phyloP scores from a whole-genome alignment of 805 yeast genomes.

The Saccharomycodes ludwigii region DNA sequence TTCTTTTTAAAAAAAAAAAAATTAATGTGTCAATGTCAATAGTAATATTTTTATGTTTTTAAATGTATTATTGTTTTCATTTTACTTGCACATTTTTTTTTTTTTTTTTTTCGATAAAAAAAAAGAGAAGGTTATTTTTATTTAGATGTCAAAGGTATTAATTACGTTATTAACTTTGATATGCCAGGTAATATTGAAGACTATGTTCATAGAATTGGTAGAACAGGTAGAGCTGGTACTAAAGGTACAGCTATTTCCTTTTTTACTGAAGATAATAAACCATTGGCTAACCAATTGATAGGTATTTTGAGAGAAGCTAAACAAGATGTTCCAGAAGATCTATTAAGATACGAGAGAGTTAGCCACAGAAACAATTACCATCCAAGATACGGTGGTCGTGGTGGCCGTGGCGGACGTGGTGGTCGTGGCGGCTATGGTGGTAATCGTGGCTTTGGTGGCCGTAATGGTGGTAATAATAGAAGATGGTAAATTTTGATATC shows the following conservation, averaged over 20 bases:
- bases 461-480: constrained; percentile 24
- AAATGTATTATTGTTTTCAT: background rate
- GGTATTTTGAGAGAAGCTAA: constrained; percentile 91
- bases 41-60: too few relatives aligned
- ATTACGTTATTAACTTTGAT: constrained; percentile 85
- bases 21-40: background rate
- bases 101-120: background rate
- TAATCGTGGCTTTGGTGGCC: constrained; percentile 27
- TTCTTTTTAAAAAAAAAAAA: too few relatives aligned
- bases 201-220: constrained; percentile 97
- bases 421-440: constrained; percentile 34
- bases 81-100: background rate
- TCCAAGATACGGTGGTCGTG: constrained; percentile 45
- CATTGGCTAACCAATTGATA: constrained; percentile 82
- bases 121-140: constrained; percentile 4
- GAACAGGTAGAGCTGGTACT: constrained; percentile 99
- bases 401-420: constrained; percentile 35
- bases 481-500: too few relatives aligned
- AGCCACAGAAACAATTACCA: constrained; percentile 53
- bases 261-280: constrained; percentile 78
- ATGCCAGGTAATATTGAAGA: constrained; percentile 98
- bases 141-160: constrained; percentile 94
- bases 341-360: constrained; percentile 65
- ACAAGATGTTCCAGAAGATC: constrained; percentile 74
- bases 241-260: constrained; percentile 91